These are phyloP conservation scores for Lepiota brunneoincarnata DNA, from an alignment of 768 basidiomycete species.

Conservation along the genomic window DNA sequence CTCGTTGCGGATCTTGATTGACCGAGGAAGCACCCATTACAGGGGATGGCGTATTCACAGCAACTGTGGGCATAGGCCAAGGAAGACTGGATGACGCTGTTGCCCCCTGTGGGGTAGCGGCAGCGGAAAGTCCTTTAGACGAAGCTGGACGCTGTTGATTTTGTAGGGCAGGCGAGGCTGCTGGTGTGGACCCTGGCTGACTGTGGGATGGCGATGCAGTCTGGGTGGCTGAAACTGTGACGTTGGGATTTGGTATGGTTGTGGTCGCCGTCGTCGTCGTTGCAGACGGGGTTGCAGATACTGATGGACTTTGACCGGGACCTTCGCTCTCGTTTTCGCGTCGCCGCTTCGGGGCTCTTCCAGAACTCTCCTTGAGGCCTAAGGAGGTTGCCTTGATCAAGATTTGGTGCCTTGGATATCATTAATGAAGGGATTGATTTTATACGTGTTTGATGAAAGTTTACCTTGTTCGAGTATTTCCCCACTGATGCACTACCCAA, in stretches of 20 bases:
- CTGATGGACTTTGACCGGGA: slow-evolving; percentile 24
- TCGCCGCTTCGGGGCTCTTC: slow-evolving; percentile 55
- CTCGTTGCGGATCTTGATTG: slow-evolving; percentile 41
- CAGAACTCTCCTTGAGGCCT: slow-evolving; percentile 73
- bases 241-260: slow-evolving; percentile 17
- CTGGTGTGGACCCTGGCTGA: slow-evolving; percentile 41
- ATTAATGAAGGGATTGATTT: neutral
- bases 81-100: slow-evolving; percentile 36
- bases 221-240: slow-evolving; percentile 21
- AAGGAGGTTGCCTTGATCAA: slow-evolving; percentile 78
- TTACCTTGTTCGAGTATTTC: slow-evolving; percentile 69
- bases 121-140: slow-evolving; percentile 23
- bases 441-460: slow-evolving; percentile 9
- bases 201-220: slow-evolving; percentile 37
- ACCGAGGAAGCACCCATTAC: slow-evolving; percentile 40
- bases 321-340: slow-evolving; percentile 27
- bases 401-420: slow-evolving; percentile 65
- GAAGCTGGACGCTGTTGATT: slow-evolving; percentile 40
- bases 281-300: slow-evolving; percentile 28
- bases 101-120: slow-evolving; percentile 15
- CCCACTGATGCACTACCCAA: slow-evolving; percentile 72
- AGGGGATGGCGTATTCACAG: slow-evolving; percentile 55
- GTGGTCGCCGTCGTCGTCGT: slow-evolving; percentile 23
- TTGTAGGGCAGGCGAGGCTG: slow-evolving; percentile 52
- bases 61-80: slow-evolving; percentile 76